Base-by-base conservation (phyloP, 108 stramenopile genomes). In the Stephanodiscus minutulus region DNA sequence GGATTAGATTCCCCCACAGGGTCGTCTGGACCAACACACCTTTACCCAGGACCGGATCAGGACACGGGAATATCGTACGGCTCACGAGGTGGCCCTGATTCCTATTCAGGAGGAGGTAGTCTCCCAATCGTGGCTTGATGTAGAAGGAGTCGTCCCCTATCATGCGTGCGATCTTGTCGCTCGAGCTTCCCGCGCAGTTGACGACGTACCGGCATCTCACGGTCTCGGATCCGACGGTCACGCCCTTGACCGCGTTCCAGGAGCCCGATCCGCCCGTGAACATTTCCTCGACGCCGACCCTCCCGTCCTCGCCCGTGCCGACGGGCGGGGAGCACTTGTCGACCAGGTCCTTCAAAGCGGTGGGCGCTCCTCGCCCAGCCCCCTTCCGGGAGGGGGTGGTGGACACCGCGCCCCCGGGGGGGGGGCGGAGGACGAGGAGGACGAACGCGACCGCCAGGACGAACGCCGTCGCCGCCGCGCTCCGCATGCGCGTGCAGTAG, bases 11-110 rank as follows among this genome's bases (percentile, higher is more conserved):
- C 2, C 88, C 91, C 91, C 91, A 92, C 5, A 92, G 73, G 0
- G 91, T 92, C 2, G 87, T 87, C 57, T 92, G 91, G 15, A 92
- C 88, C 37, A 92, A 61, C 0, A 92, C 91, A n/a, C 91, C 91
- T 66, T 92, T 92, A 1, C 91, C 91, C 9, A 89, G 52, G 8
- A 87, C 72, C 2, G 91, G 91, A 65, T 90, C 91, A n/a, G 91
- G 91, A 48, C 87, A 88, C 12, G 91, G 91, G 47, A 92, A 92
- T 31, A 92, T 73, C 2, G 91, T 92, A 44, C 76, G 81, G 37
- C 61, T 80, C 3, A 87, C 76, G 54, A 92, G 64, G 50, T 89
- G 69, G 0, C 91, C 91, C 68, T 92, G 88, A 71, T 88, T 88
- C 8, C 88, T 70, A 75, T 88, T 82, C 48, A 91, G 68, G 39